Percentiles rank a stretch among this genome's conserved stretches.
phyloP scores from a whole-genome alignment of 2,329 filamentous ascomycete species.

The Penicillium freii region DNA sequence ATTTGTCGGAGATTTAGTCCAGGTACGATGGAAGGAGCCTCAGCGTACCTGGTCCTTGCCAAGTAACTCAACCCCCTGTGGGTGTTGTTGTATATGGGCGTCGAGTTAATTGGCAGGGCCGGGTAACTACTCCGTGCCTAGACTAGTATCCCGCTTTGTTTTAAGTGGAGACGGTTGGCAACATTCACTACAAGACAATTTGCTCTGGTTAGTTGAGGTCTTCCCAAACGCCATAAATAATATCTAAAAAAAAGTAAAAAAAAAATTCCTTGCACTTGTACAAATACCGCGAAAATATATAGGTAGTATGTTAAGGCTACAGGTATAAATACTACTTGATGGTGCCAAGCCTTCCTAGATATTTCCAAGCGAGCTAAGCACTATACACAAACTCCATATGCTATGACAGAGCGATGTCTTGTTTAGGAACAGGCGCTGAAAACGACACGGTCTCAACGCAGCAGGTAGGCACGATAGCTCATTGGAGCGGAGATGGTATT shows the following conservation, averaged over 20 bases:
- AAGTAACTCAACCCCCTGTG: too few species aligned
- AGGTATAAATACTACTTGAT: not conserved
- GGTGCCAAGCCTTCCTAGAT: not conserved
- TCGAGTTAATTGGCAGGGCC: too few species aligned
- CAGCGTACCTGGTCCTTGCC: not conserved
- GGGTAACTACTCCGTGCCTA: too few species aligned
- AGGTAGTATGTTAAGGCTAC: not conserved
- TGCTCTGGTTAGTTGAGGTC: not conserved
- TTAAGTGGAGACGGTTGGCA: not conserved
- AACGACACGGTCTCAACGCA: constrained; percentile 4
- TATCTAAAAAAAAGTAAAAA: not conserved
- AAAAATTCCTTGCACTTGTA: not conserved
- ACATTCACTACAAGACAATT: too few species aligned
- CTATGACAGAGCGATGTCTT: constrained; percentile 8
- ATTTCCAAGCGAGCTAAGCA: not conserved
- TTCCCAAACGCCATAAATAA: not conserved
- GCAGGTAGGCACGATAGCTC: not conserved
- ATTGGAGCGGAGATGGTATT: constrained; percentile 14
- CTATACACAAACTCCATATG: constrained; percentile 7
- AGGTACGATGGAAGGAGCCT: not conserved
- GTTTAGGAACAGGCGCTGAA: constrained; percentile 11
- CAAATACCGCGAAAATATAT: not conserved
- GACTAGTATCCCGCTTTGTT: not conserved
- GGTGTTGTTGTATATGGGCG: too few species aligned
- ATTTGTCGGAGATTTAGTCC: not conserved